Conservation (phyloP, 139 green algal genomes). For the Marvania coccoides region DNA sequence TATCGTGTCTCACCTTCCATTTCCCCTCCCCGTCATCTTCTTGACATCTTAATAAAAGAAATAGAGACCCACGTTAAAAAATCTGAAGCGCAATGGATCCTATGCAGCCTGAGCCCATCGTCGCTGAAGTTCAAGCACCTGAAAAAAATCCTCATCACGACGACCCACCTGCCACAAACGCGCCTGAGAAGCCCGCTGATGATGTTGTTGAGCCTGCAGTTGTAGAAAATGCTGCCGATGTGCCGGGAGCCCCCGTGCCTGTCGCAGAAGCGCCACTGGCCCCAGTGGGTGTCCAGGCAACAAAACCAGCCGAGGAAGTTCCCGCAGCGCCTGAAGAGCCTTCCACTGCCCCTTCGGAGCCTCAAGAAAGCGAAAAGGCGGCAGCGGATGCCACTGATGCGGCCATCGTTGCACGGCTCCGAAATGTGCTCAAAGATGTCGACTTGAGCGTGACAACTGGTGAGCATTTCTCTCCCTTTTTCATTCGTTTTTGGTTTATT, state of each 20-base stretch:
- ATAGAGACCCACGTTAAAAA: too few species aligned
- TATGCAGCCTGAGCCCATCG: too few species aligned
- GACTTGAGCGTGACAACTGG: slow-evolving; percentile 9
- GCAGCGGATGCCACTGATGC: background rate
- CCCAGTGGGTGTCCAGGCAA: background rate
- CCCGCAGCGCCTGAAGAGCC: background rate
- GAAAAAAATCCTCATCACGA: too few species aligned
- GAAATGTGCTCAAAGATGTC: background rate
- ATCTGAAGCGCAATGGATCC: too few species aligned
- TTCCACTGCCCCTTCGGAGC: background rate
- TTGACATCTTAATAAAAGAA: too few species aligned
- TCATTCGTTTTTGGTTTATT: too few species aligned
- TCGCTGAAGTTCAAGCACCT: too few species aligned
- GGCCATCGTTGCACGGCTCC: background rate
- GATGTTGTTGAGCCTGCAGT: too few species aligned
- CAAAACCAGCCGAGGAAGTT: background rate
- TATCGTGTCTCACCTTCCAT: too few species aligned
- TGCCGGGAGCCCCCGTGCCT: background rate
- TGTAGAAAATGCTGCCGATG: background rate
- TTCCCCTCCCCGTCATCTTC: too few species aligned
- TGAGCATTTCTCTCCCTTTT: background rate
- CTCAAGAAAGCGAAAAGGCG: background rate
- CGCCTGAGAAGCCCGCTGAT: too few species aligned
- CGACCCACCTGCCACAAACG: too few species aligned
- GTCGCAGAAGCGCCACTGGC: background rate